Evolutionary conservation across 2,329 filamentous ascomycete species (phyloP), one percentile per base, ranked within the genome.

Genomic region (Claviceps capensis): DNA sequence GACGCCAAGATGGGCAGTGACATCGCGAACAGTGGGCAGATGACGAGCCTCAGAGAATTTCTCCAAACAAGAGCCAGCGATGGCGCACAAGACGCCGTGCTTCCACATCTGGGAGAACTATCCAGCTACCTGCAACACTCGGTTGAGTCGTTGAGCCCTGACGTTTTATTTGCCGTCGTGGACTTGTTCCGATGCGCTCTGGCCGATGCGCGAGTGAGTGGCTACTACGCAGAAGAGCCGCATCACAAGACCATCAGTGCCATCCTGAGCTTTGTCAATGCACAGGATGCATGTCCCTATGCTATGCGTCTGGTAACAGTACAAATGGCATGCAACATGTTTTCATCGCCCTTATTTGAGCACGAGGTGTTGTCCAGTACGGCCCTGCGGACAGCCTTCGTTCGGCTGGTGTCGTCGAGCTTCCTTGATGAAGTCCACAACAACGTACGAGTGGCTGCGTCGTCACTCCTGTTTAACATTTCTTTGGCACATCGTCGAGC

Each of bases 241-340:
- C 72, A 72, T 8, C 82, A 86, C 53, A 67, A 69, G 50, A 88
- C 85, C 0, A 70, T 91, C 14, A 63, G 75, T 37, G 71, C 77
- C 0, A 67, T 95, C 2, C 64, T 88, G 3, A 67, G 76, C 3
- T 69, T 78, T 40, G 77, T 88, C 45, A 81, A 78, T 56, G 64
- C 70, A 5, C 72, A 78, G 36, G 62, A 70, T 8, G 66, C 71
- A 1, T 86, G 82, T 42, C 88, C 88, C 0, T 96, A 96, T 63
- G 83, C 86, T 4, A 75, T 94, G 1, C 83, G 88, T 14, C 79
- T 96, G 2, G 87, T 95, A 16, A 85, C 88, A 0, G 69, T 95
- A 22, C 90, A 96, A 59, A 77, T 91, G 61, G 77, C 81, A 1
- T 94, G 88, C 69, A 96, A 95, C 61, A 72, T 95, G 43, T 95